Evolutionary conservation across 805 yeast genomes (phyloP), one percentile per base, ranked within the genome.

Genomic region (Wickerhamomyces canadensis): DNA sequence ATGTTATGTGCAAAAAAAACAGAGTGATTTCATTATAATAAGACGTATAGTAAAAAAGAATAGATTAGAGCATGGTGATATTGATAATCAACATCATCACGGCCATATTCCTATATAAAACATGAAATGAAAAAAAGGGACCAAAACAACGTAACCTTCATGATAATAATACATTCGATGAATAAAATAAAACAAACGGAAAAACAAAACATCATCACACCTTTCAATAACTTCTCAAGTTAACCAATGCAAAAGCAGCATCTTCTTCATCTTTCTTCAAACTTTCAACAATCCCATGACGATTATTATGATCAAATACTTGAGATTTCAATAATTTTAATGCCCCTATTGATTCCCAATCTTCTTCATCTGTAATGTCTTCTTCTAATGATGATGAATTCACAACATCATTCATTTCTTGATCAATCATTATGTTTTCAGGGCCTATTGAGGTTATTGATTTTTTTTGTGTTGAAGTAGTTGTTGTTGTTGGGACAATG

Each of bases 341-440:
- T 0, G 96, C 88, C 1, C 97, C 97, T 37, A 89, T 81, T 0
- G 87, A 64, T 44, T 80, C 84, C 98, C 98, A 91, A 60, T 91
- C 98, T 60, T 91, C 98, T 55, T 91, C 98, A 59, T 91, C 98
- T 0, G 98, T 91, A 52, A n/a, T n/a, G n/a, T 86, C 95, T 11
- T 28, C 31, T 13, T 31, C 31, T n/a, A 28, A 6, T 10, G 31
- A 28, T 9, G 79, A 72, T 36, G 60, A 65, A 17, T 51, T 49
- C 23, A 21, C 10, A 7, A 19, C 42, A 19, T 14, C 28, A 12
- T 24, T 54, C n/a, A n/a, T n/a, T 18, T 54, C 61, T 7, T 54
- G 59, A 22, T 54, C 58, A 14, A 48, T 57, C 24, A 42, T 29
- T 17, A 22, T 14, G 3, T 28, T 30, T 16, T 35, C 28, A n/a